Conservation (phyloP, 345 rosid genomes). For the Nasturtium officinale region DNA sequence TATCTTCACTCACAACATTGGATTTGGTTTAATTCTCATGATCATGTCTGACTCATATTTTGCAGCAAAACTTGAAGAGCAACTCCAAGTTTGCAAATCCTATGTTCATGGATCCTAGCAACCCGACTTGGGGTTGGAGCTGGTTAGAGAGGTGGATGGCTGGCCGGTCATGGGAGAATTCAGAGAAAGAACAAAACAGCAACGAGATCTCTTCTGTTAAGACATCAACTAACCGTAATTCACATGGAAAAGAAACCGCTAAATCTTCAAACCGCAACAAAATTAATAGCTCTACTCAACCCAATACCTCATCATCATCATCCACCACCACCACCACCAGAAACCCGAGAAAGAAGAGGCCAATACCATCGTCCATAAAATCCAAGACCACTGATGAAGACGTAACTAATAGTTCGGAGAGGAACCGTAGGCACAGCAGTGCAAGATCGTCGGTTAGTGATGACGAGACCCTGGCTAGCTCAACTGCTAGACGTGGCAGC, state of each 20-base stretch:
- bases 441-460: slow-evolving; percentile 64
- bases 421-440: slow-evolving; percentile 56
- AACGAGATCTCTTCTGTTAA: slow-evolving; percentile 55
- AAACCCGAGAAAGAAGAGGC: slow-evolving; percentile 52
- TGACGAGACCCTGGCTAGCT: slow-evolving; percentile 66
- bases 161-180: slow-evolving; percentile 76
- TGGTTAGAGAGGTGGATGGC: slow-evolving; percentile 97
- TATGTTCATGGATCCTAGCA: slow-evolving; percentile 71
- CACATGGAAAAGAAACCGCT: slow-evolving; percentile 60
- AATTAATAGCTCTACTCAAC: slow-evolving; percentile 52
- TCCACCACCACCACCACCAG: slow-evolving; percentile 48
- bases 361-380: slow-evolving; percentile 51
- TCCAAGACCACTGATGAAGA: slow-evolving; percentile 66
- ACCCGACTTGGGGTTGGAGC: slow-evolving; percentile 98
- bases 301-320: slow-evolving; percentile 54
- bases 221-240: slow-evolving; percentile 44
- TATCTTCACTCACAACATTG: slow-evolving; percentile 2
- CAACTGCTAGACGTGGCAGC: slow-evolving; percentile 55
- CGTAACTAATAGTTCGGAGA: slow-evolving; percentile 60
- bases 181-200: slow-evolving; percentile 53
- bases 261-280: slow-evolving; percentile 66
- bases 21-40: neutral
- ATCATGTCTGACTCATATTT: slow-evolving; percentile 17
- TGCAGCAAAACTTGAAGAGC: slow-evolving; percentile 81
- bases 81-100: slow-evolving; percentile 50